phyloP scores from a whole-genome alignment of 768 basidiomycete genomes.

The Boletus tylopilopsis region DNA sequence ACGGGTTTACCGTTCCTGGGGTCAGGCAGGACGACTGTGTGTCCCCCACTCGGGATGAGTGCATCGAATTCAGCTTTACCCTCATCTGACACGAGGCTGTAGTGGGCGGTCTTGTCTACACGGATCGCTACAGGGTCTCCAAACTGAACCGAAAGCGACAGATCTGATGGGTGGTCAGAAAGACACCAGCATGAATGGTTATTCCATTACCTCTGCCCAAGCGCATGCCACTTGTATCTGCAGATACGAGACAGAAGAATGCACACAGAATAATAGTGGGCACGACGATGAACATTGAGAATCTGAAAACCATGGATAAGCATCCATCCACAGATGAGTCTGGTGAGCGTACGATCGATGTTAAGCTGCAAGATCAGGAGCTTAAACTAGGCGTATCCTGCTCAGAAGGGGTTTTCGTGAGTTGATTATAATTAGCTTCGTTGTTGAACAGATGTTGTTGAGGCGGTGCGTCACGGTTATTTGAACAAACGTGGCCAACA shows the following conservation, averaged over 20 bases:
- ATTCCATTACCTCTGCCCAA: not conserved
- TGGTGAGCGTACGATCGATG: no score
- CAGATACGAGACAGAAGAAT: constrained; percentile 1
- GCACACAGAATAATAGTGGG: not conserved
- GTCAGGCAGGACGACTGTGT: constrained; percentile 9
- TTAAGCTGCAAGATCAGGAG: not conserved
- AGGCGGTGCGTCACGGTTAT: no score
- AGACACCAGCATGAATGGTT: not conserved
- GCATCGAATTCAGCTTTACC: constrained; percentile 15
- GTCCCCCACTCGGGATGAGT: constrained; percentile 8
- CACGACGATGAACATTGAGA: not conserved
- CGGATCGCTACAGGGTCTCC: constrained; percentile 11
- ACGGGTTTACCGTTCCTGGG: constrained; percentile 8
- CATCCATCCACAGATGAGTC: not conserved
- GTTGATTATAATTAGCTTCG: no score
- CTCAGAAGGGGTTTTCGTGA: no score
- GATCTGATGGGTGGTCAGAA: constrained; percentile 3
- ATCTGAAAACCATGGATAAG: not conserved
- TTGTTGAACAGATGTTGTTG: no score
- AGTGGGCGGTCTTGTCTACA: constrained; percentile 11
- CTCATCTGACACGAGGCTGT: constrained; percentile 9
- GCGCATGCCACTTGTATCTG: not conserved
- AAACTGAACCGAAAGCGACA: constrained; percentile 8
- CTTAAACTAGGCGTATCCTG: not conserved
- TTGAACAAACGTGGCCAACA: no score